Percentiles rank a stretch among this genome's conserved stretches.
phyloP scores from a whole-genome alignment of 495 filamentous ascomycete species.

The Parathielavia appendiculata region DNA sequence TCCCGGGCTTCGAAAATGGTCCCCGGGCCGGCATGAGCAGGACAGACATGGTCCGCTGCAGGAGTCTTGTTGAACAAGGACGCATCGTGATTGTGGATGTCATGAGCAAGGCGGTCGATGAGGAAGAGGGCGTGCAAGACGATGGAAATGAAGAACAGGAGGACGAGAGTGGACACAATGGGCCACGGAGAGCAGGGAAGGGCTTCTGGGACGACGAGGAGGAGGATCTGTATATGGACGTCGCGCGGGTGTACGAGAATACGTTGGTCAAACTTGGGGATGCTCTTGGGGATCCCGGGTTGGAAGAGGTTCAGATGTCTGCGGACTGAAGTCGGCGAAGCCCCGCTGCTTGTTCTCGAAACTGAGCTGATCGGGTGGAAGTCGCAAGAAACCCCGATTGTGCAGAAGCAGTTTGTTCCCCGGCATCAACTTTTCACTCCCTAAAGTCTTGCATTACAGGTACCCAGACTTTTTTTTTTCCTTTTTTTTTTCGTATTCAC shows the following conservation, averaged over 20 bases:
- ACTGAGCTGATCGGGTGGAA: too few relatives aligned
- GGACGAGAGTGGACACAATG: constrained; percentile 22
- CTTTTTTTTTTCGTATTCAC: too few relatives aligned
- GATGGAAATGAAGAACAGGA: constrained; percentile 34
- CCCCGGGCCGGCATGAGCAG: constrained; percentile 49
- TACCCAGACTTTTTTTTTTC: too few relatives aligned
- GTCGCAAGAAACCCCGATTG: too few relatives aligned
- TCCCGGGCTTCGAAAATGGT: constrained; percentile 63
- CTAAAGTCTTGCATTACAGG: too few relatives aligned
- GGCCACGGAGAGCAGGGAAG: background rate
- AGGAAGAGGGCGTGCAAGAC: constrained; percentile 37
- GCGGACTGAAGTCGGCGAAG: constrained; percentile 4
- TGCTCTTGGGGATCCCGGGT: constrained; percentile 32
- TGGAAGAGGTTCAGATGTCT: constrained; percentile 7
- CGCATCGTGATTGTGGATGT: constrained; percentile 61
- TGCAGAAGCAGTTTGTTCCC: too few relatives aligned
- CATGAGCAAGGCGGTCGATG: constrained; percentile 43
- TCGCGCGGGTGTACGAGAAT: constrained; percentile 70
- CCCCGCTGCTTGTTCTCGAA: background rate
- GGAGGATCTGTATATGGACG: constrained; percentile 54
- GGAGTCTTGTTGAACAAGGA: constrained; percentile 66
- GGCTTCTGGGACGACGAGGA: constrained; percentile 28
- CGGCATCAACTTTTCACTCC: too few relatives aligned
- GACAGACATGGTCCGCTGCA: constrained; percentile 79
- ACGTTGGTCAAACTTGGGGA: constrained; percentile 68